A percentile compares a stretch with the other conserved stretches of the same genome.
phyloP scores from a whole-genome alignment of 768 basidiomycete genomes.

The Cytidiella melzeri region DNA sequence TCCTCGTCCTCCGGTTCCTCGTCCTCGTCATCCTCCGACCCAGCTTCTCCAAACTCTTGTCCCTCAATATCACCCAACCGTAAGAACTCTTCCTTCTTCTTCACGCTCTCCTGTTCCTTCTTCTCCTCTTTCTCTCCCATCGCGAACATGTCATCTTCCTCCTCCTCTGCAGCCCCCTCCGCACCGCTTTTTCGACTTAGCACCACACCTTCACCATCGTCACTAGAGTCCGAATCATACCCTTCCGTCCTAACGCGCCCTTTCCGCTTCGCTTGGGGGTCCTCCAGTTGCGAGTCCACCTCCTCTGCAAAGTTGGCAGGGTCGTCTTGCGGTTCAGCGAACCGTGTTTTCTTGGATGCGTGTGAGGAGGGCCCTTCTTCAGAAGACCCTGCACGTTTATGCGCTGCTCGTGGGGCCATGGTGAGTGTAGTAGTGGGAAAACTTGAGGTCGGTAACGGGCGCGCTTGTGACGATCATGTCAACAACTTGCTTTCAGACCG shows the following conservation, averaged over 20 bases:
- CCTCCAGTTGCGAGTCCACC: constrained; percentile 69
- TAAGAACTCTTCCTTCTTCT: constrained; percentile 66
- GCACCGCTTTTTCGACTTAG: constrained; percentile 52
- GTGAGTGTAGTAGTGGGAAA: background rate
- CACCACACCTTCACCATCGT: constrained; percentile 94
- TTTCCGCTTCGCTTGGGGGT: constrained; percentile 53
- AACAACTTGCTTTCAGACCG: no score
- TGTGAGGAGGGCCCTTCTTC: constrained; percentile 29
- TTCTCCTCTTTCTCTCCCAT: constrained; percentile 54
- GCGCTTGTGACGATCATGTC: background rate
- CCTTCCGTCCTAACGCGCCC: constrained; percentile 79
- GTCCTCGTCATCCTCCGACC: constrained; percentile 37
- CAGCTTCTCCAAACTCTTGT: constrained; percentile 71
- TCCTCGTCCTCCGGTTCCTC: constrained; percentile 65
- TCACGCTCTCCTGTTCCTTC: constrained; percentile 32
- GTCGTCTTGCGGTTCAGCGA: constrained; percentile 71
- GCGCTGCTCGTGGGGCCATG: constrained; percentile 35
- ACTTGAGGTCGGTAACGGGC: background rate
- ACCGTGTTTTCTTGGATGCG: constrained; percentile 66
- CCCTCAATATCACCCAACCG: constrained; percentile 94
- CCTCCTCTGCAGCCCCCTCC: constrained; percentile 42
- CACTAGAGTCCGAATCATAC: constrained; percentile 91
- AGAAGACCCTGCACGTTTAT: constrained; percentile 36
- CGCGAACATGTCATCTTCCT: constrained; percentile 79
- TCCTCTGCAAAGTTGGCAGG: constrained; percentile 72